These are phyloP conservation scores for Macrotyloma uniflorum DNA, from an alignment of 306 rosid species.

Conservation along the genomic window DNA sequence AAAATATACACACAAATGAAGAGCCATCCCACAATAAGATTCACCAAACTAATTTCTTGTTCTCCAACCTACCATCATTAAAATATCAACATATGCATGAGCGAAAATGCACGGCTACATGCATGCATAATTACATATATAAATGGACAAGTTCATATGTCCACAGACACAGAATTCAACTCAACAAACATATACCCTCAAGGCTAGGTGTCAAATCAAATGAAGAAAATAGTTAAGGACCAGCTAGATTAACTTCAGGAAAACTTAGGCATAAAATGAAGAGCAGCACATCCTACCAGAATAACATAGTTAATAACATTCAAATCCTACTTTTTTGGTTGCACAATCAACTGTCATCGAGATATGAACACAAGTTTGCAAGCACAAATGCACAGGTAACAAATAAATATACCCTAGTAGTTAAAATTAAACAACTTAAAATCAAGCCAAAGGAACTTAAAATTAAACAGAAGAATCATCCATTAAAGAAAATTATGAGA, in stretches of 20 bases:
- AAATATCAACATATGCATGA: constrained; percentile 5
- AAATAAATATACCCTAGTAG: not conserved
- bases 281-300: not conserved
- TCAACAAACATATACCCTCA: not conserved
- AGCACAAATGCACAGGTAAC: constrained; percentile 17
- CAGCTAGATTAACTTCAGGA: constrained; percentile 10
- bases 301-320: not conserved
- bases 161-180: constrained; percentile 13
- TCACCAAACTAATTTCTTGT: not conserved
- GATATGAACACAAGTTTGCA: constrained; percentile 1
- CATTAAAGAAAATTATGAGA: not conserved
- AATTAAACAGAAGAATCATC: not conserved
- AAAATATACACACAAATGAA: constrained; percentile 22
- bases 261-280: constrained; percentile 12
- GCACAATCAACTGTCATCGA: not conserved
- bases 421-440: constrained; percentile 17
- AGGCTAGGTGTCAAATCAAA: not conserved
- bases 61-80: not conserved
- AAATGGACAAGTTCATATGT: constrained; percentile 5
- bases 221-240: not conserved
- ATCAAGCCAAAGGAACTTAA: not conserved
- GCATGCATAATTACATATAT: not conserved
- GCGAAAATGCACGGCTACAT: constrained; percentile 18
- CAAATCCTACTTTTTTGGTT: not conserved
- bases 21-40: not conserved